Evolutionary conservation across 1,139 yeast genomes (phyloP).

Genomic region (Kurtzmaniella quercitrusa): DNA sequence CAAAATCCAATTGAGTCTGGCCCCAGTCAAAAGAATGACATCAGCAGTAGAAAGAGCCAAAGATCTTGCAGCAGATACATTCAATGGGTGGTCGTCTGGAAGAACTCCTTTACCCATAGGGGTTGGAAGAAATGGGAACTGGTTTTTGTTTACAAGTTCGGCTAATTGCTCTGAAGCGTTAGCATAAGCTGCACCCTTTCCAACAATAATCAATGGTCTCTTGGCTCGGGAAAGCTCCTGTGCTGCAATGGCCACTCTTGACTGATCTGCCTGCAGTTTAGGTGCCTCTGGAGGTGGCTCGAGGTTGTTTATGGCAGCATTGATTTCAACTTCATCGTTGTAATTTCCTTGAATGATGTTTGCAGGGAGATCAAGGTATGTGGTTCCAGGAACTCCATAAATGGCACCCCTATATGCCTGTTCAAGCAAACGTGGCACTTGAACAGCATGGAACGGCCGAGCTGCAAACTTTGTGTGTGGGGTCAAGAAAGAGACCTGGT

Average conservation of each 20-base stretch:
- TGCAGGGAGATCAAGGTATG: slow-evolving; percentile 64
- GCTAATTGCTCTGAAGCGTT: slow-evolving; percentile 35
- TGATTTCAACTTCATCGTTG: slow-evolving; percentile 1
- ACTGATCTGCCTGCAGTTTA: slow-evolving; percentile 34
- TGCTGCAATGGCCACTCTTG: slow-evolving; percentile 29
- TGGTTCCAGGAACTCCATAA: slow-evolving; percentile 53
- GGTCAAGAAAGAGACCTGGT: slow-evolving; percentile 47
- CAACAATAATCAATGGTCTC: slow-evolving; percentile 54
- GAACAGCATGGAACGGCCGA: slow-evolving; percentile 31
- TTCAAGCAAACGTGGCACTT: slow-evolving; percentile 36
- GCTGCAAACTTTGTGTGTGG: slow-evolving; percentile 47
- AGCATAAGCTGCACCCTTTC: slow-evolving; percentile 56
- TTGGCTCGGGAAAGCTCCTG: slow-evolving; percentile 24
- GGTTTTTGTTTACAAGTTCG: slow-evolving; percentile 31
- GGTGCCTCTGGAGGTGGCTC: slow-evolving; percentile 17
- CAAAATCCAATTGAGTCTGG: slow-evolving; percentile 63
- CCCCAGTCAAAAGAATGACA: slow-evolving; percentile 54
- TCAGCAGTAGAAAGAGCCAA: slow-evolving; percentile 51
- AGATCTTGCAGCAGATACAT: slow-evolving; percentile 58
- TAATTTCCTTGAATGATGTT: slow-evolving; percentile 40
- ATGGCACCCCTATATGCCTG: slow-evolving; percentile 46
- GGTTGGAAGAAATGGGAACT: slow-evolving; percentile 57
- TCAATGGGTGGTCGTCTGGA: slow-evolving; percentile 40
- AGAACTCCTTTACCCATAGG: slow-evolving; percentile 76
- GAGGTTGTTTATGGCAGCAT: neutral